These are phyloP conservation scores for Prunus fruticosa DNA, from an alignment of 306 rosid species.

Conservation along the genomic window DNA sequence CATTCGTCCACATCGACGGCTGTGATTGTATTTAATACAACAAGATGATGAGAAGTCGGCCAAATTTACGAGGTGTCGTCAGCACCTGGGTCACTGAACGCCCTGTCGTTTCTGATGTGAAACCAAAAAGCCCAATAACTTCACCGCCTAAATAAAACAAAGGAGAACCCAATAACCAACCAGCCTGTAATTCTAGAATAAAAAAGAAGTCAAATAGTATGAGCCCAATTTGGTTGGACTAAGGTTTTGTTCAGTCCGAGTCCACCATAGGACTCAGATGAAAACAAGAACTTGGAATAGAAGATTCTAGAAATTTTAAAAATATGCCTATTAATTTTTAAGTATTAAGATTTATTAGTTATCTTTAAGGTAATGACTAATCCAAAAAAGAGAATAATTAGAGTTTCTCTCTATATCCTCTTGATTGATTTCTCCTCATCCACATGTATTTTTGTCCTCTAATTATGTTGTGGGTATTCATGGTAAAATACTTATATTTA, in stretches of 20 bases:
- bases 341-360: background rate
- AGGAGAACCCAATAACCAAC: too few species aligned
- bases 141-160: too few species aligned
- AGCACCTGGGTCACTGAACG: too few species aligned
- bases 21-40: too few species aligned
- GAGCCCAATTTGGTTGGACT: background rate
- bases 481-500: too few species aligned
- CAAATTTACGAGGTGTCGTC: too few species aligned
- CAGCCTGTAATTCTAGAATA: background rate
- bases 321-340: background rate
- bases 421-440: too few species aligned
- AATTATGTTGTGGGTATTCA: background rate
- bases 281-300: background rate
- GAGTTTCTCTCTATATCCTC: background rate
- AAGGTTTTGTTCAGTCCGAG: background rate
- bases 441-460: background rate
- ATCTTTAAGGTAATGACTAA: background rate
- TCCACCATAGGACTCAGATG: background rate
- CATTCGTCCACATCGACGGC: too few species aligned
- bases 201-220: too few species aligned
- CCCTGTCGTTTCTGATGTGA: too few species aligned
- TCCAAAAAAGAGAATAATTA: background rate
- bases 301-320: conserved; percentile 1
- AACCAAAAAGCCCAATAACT: too few species aligned
- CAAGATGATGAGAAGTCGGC: too few species aligned